Base-by-base conservation (phyloP, 2,329 filamentous ascomycete genomes). In the Aspergillus sp. region DNA sequence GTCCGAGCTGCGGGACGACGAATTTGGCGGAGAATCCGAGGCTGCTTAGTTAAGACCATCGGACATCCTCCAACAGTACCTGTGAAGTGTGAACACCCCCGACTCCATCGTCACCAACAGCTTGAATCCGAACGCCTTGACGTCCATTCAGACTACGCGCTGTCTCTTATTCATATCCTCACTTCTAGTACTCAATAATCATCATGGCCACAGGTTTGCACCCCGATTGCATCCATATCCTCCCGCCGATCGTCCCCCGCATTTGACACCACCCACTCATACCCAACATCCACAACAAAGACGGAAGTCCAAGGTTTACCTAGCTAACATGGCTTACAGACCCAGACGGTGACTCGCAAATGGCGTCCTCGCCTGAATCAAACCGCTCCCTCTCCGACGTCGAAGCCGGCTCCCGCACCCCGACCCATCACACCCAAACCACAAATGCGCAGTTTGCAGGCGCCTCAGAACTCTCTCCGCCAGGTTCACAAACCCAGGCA, bases 311-410 rank as follows among this genome's bases (percentile, higher is more conserved):
- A 31, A 31, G 9, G 4, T 7, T 31, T 14, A 2, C 15, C 27
- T 8, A 15, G 19, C 45, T 55, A 45, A 56, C 9, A 44, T 33
- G 15, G 7, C 44, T 5, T 19, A 40, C 64, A 80, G 82, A 85
- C 66, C 70, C 66, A 64, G 82, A 84, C 70, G 81, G 81, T 45
- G 82, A 85, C 73, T 83, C 80, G 31, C 80, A 80, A 59, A 85
- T 85, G 83, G 77, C 79, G 60, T 82, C 80, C 45, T 77, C 77
- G 14, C 71, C 73, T 24, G 74, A 74, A 51, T 72, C 72, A 41
- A 70, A 74, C 48, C 69, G 66, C 21, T 59, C 61, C 58, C 70
- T 65, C 23, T 79, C 79, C 58, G 77, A 58, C 51, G 11, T 55
- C 39, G 56, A 78, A n/a, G 70, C 67, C 44, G 76, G 79, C 55